phyloP scores from a whole-genome alignment of 495 filamentous ascomycete species.

The Pseudomonodictys pantanalensis region DNA sequence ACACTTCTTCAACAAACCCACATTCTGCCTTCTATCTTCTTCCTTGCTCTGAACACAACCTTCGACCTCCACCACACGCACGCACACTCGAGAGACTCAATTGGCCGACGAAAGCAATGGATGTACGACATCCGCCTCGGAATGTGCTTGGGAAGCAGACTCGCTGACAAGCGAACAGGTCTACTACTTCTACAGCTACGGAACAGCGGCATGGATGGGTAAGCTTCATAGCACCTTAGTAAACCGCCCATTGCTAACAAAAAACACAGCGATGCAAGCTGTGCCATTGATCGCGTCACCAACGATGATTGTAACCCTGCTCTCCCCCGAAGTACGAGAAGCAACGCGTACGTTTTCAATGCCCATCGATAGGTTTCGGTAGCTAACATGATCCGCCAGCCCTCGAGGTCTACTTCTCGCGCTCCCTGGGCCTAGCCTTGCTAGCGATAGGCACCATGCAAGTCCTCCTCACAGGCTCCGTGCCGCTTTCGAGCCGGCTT shows the following conservation, averaged over 20 bases:
- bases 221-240: not conserved
- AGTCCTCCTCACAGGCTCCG: constrained; percentile 67
- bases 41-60: too few species aligned
- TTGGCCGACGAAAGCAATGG: constrained; percentile 1
- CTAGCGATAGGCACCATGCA: constrained; percentile 63
- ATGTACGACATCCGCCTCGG: not conserved
- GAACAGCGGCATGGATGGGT: constrained; percentile 62
- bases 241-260: not conserved
- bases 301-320: constrained; percentile 60
- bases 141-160: not conserved
- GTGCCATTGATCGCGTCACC: constrained; percentile 62
- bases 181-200: constrained; percentile 64
- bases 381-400: constrained; percentile 38
- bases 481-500: constrained; percentile 62
- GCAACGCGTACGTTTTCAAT: constrained; percentile 48
- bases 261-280: constrained; percentile 54
- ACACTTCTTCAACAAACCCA: not conserved
- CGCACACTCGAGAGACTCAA: too few species aligned
- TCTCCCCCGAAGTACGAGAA: constrained; percentile 57
- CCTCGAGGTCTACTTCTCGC: constrained; percentile 73
- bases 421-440: constrained; percentile 63
- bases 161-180: constrained; percentile 45
- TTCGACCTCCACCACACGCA: too few species aligned
- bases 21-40: not conserved
- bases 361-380: not conserved